Base-by-base conservation (phyloP, 805 yeast genomes). In the Dipodascus albidus region DNA sequence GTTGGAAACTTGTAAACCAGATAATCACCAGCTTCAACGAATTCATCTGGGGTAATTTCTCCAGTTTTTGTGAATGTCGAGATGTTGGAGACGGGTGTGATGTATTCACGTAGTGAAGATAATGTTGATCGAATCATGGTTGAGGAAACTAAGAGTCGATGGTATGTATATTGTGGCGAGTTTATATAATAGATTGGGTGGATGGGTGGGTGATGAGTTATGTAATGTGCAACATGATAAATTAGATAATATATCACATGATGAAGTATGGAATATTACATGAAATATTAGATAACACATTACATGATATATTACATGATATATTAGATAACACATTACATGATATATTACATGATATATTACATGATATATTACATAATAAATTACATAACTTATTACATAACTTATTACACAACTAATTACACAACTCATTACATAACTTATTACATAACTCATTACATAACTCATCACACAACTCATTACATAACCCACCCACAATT, bases 41-140 rank as follows among this genome's bases (percentile, higher is more conserved):
- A 93, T 67, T 93, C 99, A 52, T 87, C 96, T 1, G 99, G 99
- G 1, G 96, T 87, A 51, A 93, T 83, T 66, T 91, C 93, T 2
- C 99, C 99, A 0, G 96, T 86, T 50, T 76, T 70, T 53, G 81
- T 74, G 70, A 89, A 93, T 17, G 93, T 87, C 23, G 97, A 89
- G n/a, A 73, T 78, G 67, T 90, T 87, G 48, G 83, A 77, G 1
- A 91, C 82, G 1, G 99, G 99, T 1, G 99, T 91, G 53, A 93
- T 72, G 64, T 90, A 91, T 67, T 93, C 99, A 2, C 64, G 58
- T 50, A 54, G 52, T 6, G 89, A 83, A 54, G 93, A 83, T 56
- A 89, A 70, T 21, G 85, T 83, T 38, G 95, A 86, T 64, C 96
- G 79, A 35, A 87, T 60, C 78, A 75, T 76, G n/a, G 41, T 55